Base-by-base conservation (phyloP, 768 basidiomycete genomes). In the Rhodotorula taiwanensis region DNA sequence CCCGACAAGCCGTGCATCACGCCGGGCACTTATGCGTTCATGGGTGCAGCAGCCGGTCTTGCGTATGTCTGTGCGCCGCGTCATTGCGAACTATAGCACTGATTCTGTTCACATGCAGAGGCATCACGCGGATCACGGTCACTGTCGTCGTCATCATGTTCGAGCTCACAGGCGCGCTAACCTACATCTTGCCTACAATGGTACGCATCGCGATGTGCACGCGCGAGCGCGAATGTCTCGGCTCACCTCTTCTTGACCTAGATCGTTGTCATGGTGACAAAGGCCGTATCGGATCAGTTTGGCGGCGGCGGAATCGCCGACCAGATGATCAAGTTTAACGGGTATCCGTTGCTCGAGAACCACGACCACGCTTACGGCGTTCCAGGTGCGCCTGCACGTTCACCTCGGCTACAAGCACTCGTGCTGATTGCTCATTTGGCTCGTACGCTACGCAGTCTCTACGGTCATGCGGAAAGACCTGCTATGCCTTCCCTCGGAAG, bases 71-170 rank as follows among this genome's bases (percentile, higher is more conserved):
- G 5, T 34, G 21, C 49, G 23, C 2, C 5, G 11, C 41, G n/a
- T 31, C 52, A 30, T 45, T 47, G 48, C 18, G 7, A 4, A 14
- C 5, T 2, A 31, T 31, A 16, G 57, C 31, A 31, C 48, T 27
- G 39, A 45, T 30, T 39, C 33, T 34, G 27, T 48, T 36, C 56
- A 57, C 21, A 18, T 20, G 39, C 72, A 94, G 95, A 58, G 94
- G 95, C 39, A 85, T 98, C 56, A 99, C 97, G 83, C 83, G 93
- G 70, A 88, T 98, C 61, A 99, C 95, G 1, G 91, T 98, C 31
- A 90, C 93, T 0, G 92, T 99, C 9, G 95, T 98, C 13, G 95
- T 98, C 41, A 93, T 99, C 76, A 98, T 99, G 92, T 98, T 97
- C 75, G 94, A 98, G 73, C 80, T 99, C 25, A 99, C 95, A 6